Evolutionary conservation across 768 basidiomycete species (phyloP).

Genomic region (Gloeostereum incarnatum): DNA sequence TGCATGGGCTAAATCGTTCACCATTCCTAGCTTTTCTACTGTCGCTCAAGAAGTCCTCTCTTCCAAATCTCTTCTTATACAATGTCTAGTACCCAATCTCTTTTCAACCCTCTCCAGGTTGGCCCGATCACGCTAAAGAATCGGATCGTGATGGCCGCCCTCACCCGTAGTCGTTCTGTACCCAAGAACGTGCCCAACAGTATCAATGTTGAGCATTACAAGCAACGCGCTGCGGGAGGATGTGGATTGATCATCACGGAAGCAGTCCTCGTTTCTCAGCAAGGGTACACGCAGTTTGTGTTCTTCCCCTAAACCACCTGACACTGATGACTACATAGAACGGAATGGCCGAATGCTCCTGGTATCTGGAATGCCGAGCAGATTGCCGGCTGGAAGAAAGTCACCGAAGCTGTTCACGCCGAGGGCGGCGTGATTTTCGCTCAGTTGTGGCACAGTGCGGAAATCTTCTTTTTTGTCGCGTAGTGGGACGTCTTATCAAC

Average conservation of each 20-base stretch:
- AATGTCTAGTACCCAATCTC: no score
- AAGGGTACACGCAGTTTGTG: conserved; percentile 14
- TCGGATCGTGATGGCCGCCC: conserved; percentile 14
- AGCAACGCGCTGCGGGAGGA: conserved; percentile 23
- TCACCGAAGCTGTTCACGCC: conserved; percentile 28
- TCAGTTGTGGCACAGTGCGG: conserved; percentile 21
- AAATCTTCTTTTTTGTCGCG: conserved; percentile 3
- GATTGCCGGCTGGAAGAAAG: conserved; percentile 23
- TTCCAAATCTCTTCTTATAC: no score
- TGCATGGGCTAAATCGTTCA: no score
- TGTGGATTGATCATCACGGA: conserved; percentile 26
- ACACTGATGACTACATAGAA: conserved; percentile 8
- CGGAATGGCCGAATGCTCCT: conserved; percentile 26
- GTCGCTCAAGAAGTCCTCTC: no score
- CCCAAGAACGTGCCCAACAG: conserved; percentile 16
- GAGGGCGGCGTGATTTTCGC: conserved; percentile 25
- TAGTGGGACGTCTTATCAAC: neutral
- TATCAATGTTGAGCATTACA: conserved; percentile 23
- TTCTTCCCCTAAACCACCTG: neutral
- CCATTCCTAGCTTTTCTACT: no score
- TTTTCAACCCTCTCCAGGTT: conserved; percentile 13
- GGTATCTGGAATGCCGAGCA: conserved; percentile 30
- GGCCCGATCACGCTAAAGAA: conserved; percentile 15
- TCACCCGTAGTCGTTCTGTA: conserved; percentile 18
- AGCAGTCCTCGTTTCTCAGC: conserved; percentile 19